phyloP scores from a whole-genome alignment of 2,329 filamentous ascomycete genomes.

The Alternaria novae-zelandiae region DNA sequence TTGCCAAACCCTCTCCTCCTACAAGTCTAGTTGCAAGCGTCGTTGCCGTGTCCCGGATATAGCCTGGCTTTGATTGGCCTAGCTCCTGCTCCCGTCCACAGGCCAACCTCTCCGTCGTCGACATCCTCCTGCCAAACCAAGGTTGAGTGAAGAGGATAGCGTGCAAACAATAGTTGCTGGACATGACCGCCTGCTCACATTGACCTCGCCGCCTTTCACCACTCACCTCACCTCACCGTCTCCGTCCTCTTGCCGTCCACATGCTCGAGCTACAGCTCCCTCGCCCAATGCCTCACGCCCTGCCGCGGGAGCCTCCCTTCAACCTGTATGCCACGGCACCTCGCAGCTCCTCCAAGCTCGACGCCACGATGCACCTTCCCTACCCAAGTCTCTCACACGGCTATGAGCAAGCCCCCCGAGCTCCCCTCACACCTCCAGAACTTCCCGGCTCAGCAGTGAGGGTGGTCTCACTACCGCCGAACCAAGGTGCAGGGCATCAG shows the following conservation, averaged over 20 bases:
- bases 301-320: conserved; percentile 44
- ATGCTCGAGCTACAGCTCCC: conserved; percentile 52
- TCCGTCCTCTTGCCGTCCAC: conserved; percentile 27
- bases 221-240: conserved; percentile 10
- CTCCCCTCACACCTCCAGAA: conserved; percentile 44
- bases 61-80: conserved; percentile 40
- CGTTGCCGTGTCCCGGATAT: conserved; percentile 29
- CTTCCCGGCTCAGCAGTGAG: conserved; percentile 41
- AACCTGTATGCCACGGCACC: conserved; percentile 39
- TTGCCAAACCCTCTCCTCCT: conserved; percentile 20
- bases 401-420: conserved; percentile 34
- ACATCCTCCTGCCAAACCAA: conserved; percentile 35
- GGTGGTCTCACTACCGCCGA: conserved; percentile 38
- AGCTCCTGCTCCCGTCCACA: conserved; percentile 35
- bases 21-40: conserved; percentile 16
- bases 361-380: conserved; percentile 44
- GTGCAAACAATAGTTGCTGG: conserved; percentile 21
- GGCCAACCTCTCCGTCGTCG: conserved; percentile 25
- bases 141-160: conserved; percentile 19
- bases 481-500: conserved; percentile 35
- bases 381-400: conserved; percentile 30
- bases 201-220: conserved; percentile 18
- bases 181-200: conserved; percentile 22
- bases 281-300: conserved; percentile 50
- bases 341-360: conserved; percentile 33